Conservation (phyloP, 768 basidiomycete genomes). For the Termitomyces sp. region DNA sequence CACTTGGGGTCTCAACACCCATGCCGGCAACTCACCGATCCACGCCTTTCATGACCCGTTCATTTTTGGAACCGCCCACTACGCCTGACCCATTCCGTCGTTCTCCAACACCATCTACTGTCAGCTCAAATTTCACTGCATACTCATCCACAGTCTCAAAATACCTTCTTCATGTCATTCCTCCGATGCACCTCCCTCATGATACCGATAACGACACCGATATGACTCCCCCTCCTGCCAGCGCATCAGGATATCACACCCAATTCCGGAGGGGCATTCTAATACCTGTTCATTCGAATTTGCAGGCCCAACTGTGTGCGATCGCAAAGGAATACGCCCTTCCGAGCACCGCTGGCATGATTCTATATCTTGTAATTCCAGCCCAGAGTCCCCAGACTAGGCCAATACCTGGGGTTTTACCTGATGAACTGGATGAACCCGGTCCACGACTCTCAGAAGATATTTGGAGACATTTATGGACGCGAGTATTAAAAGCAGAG, state of each 20-base stretch:
- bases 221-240: slow-evolving; percentile 46
- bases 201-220: slow-evolving; percentile 45
- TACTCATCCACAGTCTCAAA: slow-evolving; percentile 49
- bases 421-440: slow-evolving; percentile 43
- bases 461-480: slow-evolving; percentile 87
- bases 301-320: slow-evolving; percentile 78
- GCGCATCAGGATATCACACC: slow-evolving; percentile 71
- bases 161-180: slow-evolving; percentile 81
- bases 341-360: slow-evolving; percentile 78
- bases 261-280: slow-evolving; percentile 84
- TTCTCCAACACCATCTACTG: slow-evolving; percentile 49
- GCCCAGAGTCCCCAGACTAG: slow-evolving; percentile 14
- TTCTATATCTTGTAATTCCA: slow-evolving; percentile 70
- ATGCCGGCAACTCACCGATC: slow-evolving; percentile 46
- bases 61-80: slow-evolving; percentile 28
- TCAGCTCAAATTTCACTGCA: slow-evolving; percentile 34
- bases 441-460: slow-evolving; percentile 86
- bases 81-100: slow-evolving; percentile 37
- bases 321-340: slow-evolving; percentile 94
- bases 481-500: slow-evolving; percentile 62
- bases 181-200: slow-evolving; percentile 69
- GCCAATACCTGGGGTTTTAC: slow-evolving; percentile 8
- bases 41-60: slow-evolving; percentile 28
- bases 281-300: slow-evolving; percentile 77
- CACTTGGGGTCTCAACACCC: slow-evolving; percentile 77